Base-by-base conservation (phyloP, 2,329 filamentous ascomycete species). In the Cytospora piceae region DNA sequence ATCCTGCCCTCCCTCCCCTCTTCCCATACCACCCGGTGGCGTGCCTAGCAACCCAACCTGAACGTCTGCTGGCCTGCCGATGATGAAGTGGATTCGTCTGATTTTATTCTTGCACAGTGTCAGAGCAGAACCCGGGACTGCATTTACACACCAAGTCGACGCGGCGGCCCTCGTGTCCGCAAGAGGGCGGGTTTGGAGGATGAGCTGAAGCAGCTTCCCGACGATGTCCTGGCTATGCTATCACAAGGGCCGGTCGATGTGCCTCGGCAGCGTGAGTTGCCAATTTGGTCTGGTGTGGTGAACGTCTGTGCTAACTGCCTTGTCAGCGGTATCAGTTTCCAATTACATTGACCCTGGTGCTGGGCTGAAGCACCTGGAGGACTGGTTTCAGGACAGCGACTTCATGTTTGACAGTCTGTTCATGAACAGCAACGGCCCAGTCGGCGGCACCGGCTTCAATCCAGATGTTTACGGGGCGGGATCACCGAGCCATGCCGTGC, bases 351-450 rank as follows among this genome's bases (percentile, higher is more conserved):
- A 79, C 12, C 81, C 82, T 2, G 81, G 82, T 2, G 82, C 80
- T 8, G 82, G 80, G 7, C 74, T 84, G 55, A 81, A 78, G 64
- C 76, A 80, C 61, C 73, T 83, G 8, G 79, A 78, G 27, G 80
- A 81, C 68, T 75, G 78, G 31, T 77, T 79, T 39, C 77, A 78
- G 58, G 80, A 83, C 67, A 82, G 81, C 68, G 80, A 82, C 69
- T 79, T 78, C 37, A 80, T 82, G 55, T 82, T 81, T 66, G 80
- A 82, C 68, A 78, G 76, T 62, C 72, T 81, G 49, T 81, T 81
- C 66, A 72, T 73, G 64, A 63, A 46, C 39, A 62, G 59, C 55
- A 65, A 31, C 15, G 66, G 58, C 27, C 58, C 63, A 11, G n/a
- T 29, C 1, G 27, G 51, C 0, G 55, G 51, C 15, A 65, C 55